Percentiles rank a stretch among this genome's conserved stretches.
These are phyloP conservation scores for Mortierella sp. DNA, from an alignment of 371 early-diverging fungal species.

Conservation along the genomic window DNA sequence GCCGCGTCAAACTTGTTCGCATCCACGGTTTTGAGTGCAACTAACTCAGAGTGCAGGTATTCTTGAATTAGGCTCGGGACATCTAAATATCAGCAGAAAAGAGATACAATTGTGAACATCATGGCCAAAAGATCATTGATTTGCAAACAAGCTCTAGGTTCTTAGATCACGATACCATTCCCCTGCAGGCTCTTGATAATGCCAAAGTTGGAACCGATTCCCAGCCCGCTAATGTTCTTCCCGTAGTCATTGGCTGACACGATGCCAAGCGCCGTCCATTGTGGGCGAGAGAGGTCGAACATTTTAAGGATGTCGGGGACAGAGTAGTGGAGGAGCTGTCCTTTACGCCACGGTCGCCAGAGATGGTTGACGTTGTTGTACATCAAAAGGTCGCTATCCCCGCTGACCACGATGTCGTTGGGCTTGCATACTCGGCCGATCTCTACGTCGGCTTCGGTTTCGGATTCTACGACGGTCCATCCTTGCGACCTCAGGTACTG, in stretches of 20 bases:
- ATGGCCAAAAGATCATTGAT: too few species aligned
- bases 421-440: constrained; percentile 8
- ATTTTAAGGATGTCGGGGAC: neutral
- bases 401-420: constrained; percentile 2
- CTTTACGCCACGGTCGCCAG: constrained; percentile 8
- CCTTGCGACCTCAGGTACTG: neutral
- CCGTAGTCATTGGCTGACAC: neutral
- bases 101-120: too few species aligned
- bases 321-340: constrained; percentile 2
- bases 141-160: too few species aligned
- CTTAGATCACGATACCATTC: too few species aligned
- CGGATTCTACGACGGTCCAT: constrained; percentile 1
- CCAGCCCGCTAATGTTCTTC: neutral
- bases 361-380: neutral
- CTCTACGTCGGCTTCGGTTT: constrained; percentile 12
- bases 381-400: constrained; percentile 6
- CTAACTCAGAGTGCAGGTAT: too few species aligned
- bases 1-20: too few species aligned
- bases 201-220: neutral
- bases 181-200: neutral
- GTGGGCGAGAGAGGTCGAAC: neutral
- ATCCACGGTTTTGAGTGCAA: too few species aligned
- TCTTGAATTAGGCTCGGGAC: too few species aligned
- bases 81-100: too few species aligned
- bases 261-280: neutral